phyloP scores from a whole-genome alignment of 2,329 filamentous ascomycete species.

The Didymella glomerata region DNA sequence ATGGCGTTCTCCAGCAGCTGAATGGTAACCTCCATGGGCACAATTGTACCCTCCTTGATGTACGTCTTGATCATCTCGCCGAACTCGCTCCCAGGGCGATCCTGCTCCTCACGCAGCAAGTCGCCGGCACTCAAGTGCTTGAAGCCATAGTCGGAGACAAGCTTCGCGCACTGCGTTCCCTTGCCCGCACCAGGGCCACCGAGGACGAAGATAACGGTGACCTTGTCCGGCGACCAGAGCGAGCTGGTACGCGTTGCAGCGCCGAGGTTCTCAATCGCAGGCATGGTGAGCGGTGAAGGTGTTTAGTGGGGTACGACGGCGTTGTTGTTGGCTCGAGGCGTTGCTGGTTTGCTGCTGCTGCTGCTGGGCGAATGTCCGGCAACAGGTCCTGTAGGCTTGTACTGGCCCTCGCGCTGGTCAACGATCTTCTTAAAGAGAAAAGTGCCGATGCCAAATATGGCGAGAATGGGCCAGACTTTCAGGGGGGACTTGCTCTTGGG shows the following conservation, averaged over 20 bases:
- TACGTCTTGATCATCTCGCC: slow-evolving; percentile 91
- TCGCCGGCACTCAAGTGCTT: slow-evolving; percentile 93
- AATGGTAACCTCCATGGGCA: slow-evolving; percentile 98
- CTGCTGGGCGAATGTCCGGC: slow-evolving; percentile 45
- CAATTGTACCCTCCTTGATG: slow-evolving; percentile 94
- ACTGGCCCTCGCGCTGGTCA: slow-evolving; percentile 54
- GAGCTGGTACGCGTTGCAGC: slow-evolving; percentile 64
- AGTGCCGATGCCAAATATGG: slow-evolving; percentile 58
- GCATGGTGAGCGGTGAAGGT: slow-evolving; percentile 38
- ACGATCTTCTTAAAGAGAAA: slow-evolving; percentile 58
- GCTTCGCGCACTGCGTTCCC: slow-evolving; percentile 90
- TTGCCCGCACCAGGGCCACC: slow-evolving; percentile 96
- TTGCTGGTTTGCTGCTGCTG: slow-evolving; percentile 25
- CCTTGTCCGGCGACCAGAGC: slow-evolving; percentile 76
- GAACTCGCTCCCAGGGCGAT: slow-evolving; percentile 84
- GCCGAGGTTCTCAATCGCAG: slow-evolving; percentile 52
- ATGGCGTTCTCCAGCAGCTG: slow-evolving; percentile 94
- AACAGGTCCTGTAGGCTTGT: slow-evolving; percentile 40
- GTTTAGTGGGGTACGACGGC: slow-evolving; percentile 39
- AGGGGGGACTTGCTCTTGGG: slow-evolving; percentile 52
- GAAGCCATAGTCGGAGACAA: slow-evolving; percentile 89
- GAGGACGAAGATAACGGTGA: slow-evolving; percentile 96
- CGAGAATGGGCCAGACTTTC: slow-evolving; percentile 56
- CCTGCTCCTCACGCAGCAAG: slow-evolving; percentile 90
- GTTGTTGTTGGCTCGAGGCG: slow-evolving; percentile 21